Base-by-base conservation (phyloP, 345 rosid species). In the Salix purpurea region DNA sequence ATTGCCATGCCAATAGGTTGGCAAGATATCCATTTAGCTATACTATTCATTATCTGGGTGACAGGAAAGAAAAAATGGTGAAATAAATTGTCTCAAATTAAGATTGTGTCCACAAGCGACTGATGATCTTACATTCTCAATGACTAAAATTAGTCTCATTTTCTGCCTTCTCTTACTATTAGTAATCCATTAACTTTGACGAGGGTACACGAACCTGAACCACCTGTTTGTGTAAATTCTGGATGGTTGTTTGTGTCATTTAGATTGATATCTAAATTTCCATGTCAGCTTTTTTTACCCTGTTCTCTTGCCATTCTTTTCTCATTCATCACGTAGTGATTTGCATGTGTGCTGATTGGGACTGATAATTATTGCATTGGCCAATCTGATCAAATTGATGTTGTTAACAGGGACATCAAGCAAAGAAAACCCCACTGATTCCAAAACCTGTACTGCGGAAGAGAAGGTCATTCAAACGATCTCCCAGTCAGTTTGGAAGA, bases 391-490 rank as follows among this genome's bases (percentile, higher is more conserved):
- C 30, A n/a, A 23, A 24, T 65, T 58, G 15, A 61, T 79, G 65
- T 46, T 18, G 80, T 46, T 87, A 30, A 67, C 90, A 92, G 98
- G 86, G 81, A 71, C 84, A 86, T 67, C 91, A 86, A 76, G 86
- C 73, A 39, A 91, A 89, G 85, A 94, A 89, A 83, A 80, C 91
- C 80, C 78, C 92, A 5, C 52, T 85, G 7, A 75, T 88, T 83
- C 87, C 88, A 26, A 92, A 87, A 81, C 86, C 94, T 68, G 83
- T 76, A 74, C 73, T 89, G 54, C 97, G 97, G 6, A 92, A 92
- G 84, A 87, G 85, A 85, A 89, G 97, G 80, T 88, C 97, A 15
- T 86, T 90, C 81, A 96, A 90, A 77, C 88, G 96, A 71, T 96
- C 90, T 74, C 83, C 83, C 52, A 88, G 91, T 78, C 90, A 85